Evolutionary conservation across 768 basidiomycete species (phyloP).

Genomic region (Trametes maxima): DNA sequence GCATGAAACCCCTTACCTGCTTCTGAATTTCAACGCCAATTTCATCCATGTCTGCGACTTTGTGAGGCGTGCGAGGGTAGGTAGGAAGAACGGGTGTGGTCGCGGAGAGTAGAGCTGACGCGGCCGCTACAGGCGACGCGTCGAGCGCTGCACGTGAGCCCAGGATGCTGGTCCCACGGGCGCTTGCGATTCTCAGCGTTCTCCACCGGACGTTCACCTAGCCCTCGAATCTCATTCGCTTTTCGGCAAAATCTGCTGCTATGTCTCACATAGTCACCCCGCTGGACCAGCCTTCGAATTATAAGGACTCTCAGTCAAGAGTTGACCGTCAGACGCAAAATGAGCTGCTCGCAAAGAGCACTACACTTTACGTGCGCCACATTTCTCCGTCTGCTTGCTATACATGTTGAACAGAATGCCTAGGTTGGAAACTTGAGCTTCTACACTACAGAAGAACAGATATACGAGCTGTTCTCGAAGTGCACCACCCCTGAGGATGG

Average conservation of each 20-base stretch:
- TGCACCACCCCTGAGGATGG: slow-evolving; percentile 85
- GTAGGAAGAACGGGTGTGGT: slow-evolving; percentile 1
- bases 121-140: slow-evolving; percentile 40
- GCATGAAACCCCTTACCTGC: slow-evolving; percentile 55
- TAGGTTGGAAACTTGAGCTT: slow-evolving; percentile 93
- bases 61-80: slow-evolving; percentile 12
- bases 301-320: slow-evolving; percentile 90
- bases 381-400: slow-evolving; percentile 23
- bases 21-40: slow-evolving; percentile 83
- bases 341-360: slow-evolving; percentile 79
- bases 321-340: slow-evolving; percentile 79
- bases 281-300: slow-evolving; percentile 94
- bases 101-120: slow-evolving; percentile 32
- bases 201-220: slow-evolving; percentile 12
- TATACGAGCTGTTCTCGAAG: slow-evolving; percentile 91
- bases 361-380: slow-evolving; percentile 84
- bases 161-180: slow-evolving; percentile 1
- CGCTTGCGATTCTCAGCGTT: slow-evolving; percentile 7
- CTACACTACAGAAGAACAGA: slow-evolving; percentile 95
- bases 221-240: slow-evolving; percentile 14
- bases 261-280: slow-evolving; percentile 87
- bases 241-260: not conserved
- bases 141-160: slow-evolving; percentile 20
- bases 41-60: slow-evolving; percentile 70
- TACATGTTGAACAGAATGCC: slow-evolving; percentile 17